Conservation (phyloP, 306 rosid species). For the Cucumis hystrix region DNA sequence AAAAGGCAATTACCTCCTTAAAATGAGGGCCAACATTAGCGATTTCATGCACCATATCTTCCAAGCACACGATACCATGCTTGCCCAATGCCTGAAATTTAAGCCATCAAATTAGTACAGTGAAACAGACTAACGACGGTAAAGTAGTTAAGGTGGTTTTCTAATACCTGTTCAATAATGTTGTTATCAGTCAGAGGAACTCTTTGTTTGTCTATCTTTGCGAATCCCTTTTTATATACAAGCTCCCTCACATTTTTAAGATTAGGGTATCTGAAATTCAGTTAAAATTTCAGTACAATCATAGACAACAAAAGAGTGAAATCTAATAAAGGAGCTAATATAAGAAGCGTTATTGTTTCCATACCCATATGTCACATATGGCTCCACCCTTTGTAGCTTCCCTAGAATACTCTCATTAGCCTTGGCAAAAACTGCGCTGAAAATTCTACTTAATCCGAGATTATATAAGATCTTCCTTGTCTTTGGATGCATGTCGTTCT, state of each 20-base stretch:
- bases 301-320: background rate
- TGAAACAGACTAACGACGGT: background rate
- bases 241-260: conserved; percentile 68
- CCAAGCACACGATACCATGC: conserved; percentile 56
- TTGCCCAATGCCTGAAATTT: conserved; percentile 51
- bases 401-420: conserved; percentile 40
- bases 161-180: conserved; percentile 59
- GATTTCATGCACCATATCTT: conserved; percentile 78
- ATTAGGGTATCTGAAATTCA: conserved; percentile 50
- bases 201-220: conserved; percentile 39
- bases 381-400: conserved; percentile 66
- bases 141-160: background rate
- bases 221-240: conserved; percentile 60
- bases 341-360: background rate
- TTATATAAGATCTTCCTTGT: conserved; percentile 44
- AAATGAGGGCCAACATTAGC: conserved; percentile 64
- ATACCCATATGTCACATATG: conserved; percentile 79
- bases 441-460: conserved; percentile 46
- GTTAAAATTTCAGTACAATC: background rate
- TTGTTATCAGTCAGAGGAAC: conserved; percentile 73
- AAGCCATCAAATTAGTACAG: background rate
- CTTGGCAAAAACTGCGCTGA: conserved; percentile 57
- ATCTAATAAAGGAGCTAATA: background rate
- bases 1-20: conserved; percentile 46
- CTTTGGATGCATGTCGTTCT: conserved; percentile 73